Percentiles rank a stretch among this genome's conserved stretches.
Evolutionary conservation across 2,329 filamentous ascomycete species (phyloP).

Genomic region (Aspergillus pseudoviridinutans): DNA sequence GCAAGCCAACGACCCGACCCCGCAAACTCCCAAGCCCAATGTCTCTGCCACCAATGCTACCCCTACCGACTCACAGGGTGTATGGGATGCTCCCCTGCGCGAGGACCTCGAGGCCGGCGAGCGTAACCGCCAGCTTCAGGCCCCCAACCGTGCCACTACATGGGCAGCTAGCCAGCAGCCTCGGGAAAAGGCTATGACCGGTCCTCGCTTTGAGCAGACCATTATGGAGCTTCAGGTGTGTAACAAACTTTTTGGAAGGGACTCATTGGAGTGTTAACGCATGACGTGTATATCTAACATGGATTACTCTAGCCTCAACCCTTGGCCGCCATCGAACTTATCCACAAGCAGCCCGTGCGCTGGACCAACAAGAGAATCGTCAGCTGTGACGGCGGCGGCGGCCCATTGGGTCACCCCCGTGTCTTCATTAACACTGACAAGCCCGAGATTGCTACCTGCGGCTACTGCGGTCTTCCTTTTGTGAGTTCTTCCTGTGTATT

Average conservation of each 20-base stretch:
- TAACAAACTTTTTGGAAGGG: slow-evolving; percentile 5
- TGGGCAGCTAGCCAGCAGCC: slow-evolving; percentile 88
- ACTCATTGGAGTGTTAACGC: background rate
- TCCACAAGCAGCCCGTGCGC: slow-evolving; percentile 90
- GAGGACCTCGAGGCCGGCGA: slow-evolving; percentile 55
- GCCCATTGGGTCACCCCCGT: slow-evolving; percentile 80
- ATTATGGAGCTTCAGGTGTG: slow-evolving; percentile 87
- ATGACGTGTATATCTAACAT: slow-evolving; percentile 1
- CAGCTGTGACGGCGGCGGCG: slow-evolving; percentile 87
- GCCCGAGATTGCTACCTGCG: slow-evolving; percentile 84
- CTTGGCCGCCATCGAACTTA: slow-evolving; percentile 85
- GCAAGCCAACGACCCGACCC: slow-evolving; percentile 57
- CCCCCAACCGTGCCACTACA: slow-evolving; percentile 74
- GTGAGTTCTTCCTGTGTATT: slow-evolving; percentile 54
- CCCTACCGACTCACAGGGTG: slow-evolving; percentile 46
- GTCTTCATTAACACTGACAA: slow-evolving; percentile 99
- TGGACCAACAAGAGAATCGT: slow-evolving; percentile 83
- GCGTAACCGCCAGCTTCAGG: slow-evolving; percentile 62
- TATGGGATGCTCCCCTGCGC: slow-evolving; percentile 51
- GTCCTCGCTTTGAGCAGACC: slow-evolving; percentile 95
- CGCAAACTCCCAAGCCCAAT: slow-evolving; percentile 47
- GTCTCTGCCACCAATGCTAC: slow-evolving; percentile 60
- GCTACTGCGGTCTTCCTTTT: slow-evolving; percentile 89
- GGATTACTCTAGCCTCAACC: slow-evolving; percentile 67
- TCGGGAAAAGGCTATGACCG: slow-evolving; percentile 79